phyloP scores from a whole-genome alignment of 2,329 filamentous ascomycete genomes.

The Zasmidium citrigriseum region DNA sequence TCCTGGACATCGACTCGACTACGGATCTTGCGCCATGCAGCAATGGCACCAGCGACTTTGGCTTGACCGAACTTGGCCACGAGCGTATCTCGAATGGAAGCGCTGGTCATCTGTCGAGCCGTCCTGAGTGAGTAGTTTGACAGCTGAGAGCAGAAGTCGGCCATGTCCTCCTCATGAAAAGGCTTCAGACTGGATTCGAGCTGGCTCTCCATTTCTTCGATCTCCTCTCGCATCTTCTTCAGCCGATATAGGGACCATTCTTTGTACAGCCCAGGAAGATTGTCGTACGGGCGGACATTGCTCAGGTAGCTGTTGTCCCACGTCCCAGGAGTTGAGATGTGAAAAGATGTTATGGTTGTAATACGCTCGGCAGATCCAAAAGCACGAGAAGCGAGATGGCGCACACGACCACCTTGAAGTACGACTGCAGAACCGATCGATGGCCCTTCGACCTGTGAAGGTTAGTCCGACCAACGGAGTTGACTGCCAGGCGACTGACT shows the following conservation, averaged over 20 bases:
- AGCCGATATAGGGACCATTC: slow-evolving; percentile 3
- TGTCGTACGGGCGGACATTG: not conserved
- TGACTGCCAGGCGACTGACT: not conserved
- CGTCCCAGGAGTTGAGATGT: not conserved
- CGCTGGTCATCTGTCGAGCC: not conserved
- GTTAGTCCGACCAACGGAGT: not conserved
- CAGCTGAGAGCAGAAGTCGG: not conserved
- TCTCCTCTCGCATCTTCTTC: slow-evolving; percentile 6
- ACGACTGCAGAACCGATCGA: not conserved
- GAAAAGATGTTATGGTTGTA: not conserved
- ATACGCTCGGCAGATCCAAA: not conserved
- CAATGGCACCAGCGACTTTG: not conserved
- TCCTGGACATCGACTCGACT: not conserved
- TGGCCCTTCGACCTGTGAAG: not conserved
- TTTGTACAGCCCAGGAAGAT: not conserved
- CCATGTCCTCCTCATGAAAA: not conserved
- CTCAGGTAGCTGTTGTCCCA: not conserved
- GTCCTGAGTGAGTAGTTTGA: not conserved
- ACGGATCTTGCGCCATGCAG: not conserved
- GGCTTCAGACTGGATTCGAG: not conserved
- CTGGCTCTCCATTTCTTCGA: not conserved
- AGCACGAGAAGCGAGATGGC: not conserved
- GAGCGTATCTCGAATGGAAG: not conserved
- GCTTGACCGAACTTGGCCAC: not conserved
- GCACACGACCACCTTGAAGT: not conserved